phyloP scores from a whole-genome alignment of 768 basidiomycete species.

The Collybiopsis luxurians region DNA sequence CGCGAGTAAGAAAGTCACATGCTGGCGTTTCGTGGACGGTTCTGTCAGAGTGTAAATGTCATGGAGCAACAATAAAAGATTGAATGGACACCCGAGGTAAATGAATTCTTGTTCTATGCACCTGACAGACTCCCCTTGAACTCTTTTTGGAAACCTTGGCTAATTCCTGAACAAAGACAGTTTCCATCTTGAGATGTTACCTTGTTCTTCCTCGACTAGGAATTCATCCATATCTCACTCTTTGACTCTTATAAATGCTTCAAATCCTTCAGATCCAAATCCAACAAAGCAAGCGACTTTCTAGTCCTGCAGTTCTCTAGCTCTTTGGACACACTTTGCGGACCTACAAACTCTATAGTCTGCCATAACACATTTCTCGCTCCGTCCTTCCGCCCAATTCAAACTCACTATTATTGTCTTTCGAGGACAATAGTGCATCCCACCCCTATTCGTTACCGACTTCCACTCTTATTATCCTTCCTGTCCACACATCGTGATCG shows the following conservation, averaged over 20 bases:
- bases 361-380: too few species aligned
- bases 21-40: too few species aligned
- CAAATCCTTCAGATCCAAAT: neutral
- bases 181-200: neutral
- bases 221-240: neutral
- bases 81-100: neutral
- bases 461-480: neutral
- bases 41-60: too few species aligned
- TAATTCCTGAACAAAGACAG: conserved; percentile 3
- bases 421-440: conserved; percentile 4
- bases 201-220: conserved; percentile 1
- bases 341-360: too few species aligned
- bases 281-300: neutral
- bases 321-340: neutral
- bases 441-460: neutral
- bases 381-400: neutral
- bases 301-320: neutral
- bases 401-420: neutral
- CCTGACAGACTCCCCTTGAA: neutral
- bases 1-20: too few species aligned
- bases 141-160: neutral
- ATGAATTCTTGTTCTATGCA: neutral
- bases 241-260: conserved; percentile 1
- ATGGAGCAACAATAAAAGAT: too few species aligned
- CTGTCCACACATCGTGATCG: conserved; percentile 2